phyloP scores from a whole-genome alignment of 306 rosid genomes.

The Crotalaria pallida region DNA sequence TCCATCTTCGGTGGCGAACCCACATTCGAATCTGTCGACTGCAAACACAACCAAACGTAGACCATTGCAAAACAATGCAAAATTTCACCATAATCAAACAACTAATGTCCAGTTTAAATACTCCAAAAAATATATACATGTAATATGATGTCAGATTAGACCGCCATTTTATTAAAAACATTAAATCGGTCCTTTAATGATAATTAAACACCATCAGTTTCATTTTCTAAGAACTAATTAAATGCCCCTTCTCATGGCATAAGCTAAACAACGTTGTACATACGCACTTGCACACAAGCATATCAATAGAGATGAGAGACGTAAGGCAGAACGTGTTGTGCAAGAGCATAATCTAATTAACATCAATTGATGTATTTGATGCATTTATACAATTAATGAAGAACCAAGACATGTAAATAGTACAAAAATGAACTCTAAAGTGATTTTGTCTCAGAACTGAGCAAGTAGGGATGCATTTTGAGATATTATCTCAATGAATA shows the following conservation, averaged over 20 bases:
- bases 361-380: no score
- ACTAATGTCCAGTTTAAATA: background rate
- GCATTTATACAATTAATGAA: no score
- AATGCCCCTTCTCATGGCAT: background rate
- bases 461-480: no score
- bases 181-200: no score
- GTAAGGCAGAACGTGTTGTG: no score
- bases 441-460: no score
- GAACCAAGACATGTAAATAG: no score
- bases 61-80: slow-evolving; percentile 2
- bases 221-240: background rate
- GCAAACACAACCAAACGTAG: slow-evolving; percentile 10
- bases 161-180: background rate
- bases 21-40: slow-evolving; percentile 61
- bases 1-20: slow-evolving; percentile 55
- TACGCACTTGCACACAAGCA: no score
- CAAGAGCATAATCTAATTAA: background rate
- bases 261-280: background rate
- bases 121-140: no score
- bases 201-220: background rate
- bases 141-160: background rate
- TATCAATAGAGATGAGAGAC: no score
- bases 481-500: no score
- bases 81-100: background rate
- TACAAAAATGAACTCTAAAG: no score